Evolutionary conservation across 2,329 filamentous ascomycete species (phyloP), one percentile per base, ranked within the genome.

Genomic region (Ophiosphaerella korrae): DNA sequence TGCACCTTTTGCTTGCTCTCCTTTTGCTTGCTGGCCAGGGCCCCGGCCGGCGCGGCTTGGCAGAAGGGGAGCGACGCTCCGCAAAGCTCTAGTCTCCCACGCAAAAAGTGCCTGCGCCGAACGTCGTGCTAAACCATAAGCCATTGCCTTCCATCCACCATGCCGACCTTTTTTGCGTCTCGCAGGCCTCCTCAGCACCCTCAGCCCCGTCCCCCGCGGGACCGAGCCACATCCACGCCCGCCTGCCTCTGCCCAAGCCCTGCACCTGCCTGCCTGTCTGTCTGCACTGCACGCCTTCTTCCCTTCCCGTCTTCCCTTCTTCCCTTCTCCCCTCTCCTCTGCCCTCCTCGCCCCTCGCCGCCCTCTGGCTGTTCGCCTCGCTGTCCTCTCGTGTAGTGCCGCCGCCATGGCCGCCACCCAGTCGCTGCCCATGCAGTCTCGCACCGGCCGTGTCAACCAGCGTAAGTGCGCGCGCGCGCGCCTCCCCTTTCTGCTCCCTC

Each of bases 401-500:
- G 18, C 18, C 3, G 18, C 42, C 55, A 80, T 80, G 78, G 77
- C 78, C 41, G 75, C 78, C 65, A 66, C 68, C 13, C 67, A 74
- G 56, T 72, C 75, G 61, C 68, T 77, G 55, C 73, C 77, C 39
- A 80, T 79, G 78, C 69, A 92, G 79, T 90, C 89, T 56, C 84
- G 89, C 68, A 87, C 84, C 47, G 89, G 89, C 66, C 83, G 90
- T 72, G 86, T 80, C 70, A 92, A 92, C 71, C 90, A 94, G 77
- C 85, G 89, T 92, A 81, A 86, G 88, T 88, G 38, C 48, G 42
- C 57, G 50, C 63, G 60, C 61, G 52, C 65, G 62, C 56, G 53
- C 52, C 42, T 11, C 21, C 47, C 23, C 40, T 51, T 50, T 21
- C 3, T 21, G 18, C 18, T 48, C 29, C 45, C 47, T 44, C 21